Conservation (phyloP, 805 yeast genomes). For the Candida sonorensis region DNA sequence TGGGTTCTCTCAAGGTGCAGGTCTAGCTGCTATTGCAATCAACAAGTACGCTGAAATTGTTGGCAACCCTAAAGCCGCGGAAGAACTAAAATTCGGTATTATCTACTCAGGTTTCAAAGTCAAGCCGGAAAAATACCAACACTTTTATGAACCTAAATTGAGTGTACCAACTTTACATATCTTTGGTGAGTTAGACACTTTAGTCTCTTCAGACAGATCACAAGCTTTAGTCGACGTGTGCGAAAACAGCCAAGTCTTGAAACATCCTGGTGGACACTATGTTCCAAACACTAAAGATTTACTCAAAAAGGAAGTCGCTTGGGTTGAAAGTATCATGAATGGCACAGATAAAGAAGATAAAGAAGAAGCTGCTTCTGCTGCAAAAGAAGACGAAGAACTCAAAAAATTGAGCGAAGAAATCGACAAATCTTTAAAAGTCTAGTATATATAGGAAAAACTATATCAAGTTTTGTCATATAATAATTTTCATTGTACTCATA, state of each 20-base stretch:
- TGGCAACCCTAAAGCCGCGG: conserved; percentile 34
- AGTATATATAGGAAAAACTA: conserved; percentile 6
- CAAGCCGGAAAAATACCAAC: conserved; percentile 21
- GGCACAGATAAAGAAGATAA: conserved; percentile 3
- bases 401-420: conserved; percentile 19
- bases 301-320: conserved; percentile 26
- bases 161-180: conserved; percentile 56
- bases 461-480: too few relatives aligned
- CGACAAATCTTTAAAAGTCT: conserved; percentile 24
- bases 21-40: conserved; percentile 65
- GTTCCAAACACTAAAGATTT: conserved; percentile 76
- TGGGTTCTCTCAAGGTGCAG: conserved; percentile 96
- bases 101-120: conserved; percentile 58
- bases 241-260: conserved; percentile 39
- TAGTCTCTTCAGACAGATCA: conserved; percentile 71
- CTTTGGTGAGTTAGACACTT: conserved; percentile 80
- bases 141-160: conserved; percentile 23
- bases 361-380: neutral
- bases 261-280: conserved; percentile 96
- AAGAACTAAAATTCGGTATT: conserved; percentile 60
- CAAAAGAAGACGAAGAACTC: conserved; percentile 15
- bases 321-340: conserved; percentile 24
- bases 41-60: conserved; percentile 51
- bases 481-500: too few relatives aligned
- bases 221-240: conserved; percentile 52